These are phyloP conservation scores for Hippophae tibetana DNA, from an alignment of 306 rosid species.

Conservation along the genomic window DNA sequence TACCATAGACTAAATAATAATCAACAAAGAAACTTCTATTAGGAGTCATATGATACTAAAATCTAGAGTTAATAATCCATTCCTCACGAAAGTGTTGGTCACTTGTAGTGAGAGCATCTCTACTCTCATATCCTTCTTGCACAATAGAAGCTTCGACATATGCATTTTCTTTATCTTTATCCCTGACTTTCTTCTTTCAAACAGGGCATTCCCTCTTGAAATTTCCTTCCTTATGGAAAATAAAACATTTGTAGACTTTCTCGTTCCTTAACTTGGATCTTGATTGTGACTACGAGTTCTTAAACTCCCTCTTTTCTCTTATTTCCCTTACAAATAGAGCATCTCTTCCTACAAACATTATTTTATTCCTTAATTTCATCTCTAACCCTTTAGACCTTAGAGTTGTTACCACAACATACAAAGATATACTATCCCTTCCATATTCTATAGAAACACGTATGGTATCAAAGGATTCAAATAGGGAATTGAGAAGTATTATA, in stretches of 20 bases:
- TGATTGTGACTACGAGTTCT: background rate
- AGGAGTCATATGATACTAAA: too few species aligned
- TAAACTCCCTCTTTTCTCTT: background rate
- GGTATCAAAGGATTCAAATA: background rate
- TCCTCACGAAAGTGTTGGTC: too few species aligned
- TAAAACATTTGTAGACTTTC: background rate
- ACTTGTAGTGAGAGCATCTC: too few species aligned
- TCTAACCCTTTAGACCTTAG: background rate
- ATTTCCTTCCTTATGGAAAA: background rate
- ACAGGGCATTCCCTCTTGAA: background rate
- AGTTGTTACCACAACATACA: background rate
- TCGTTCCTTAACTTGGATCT: background rate
- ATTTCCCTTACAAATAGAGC: background rate
- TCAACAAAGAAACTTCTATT: too few species aligned
- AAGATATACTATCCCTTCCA: background rate
- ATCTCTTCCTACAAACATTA: background rate
- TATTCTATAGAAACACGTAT: background rate
- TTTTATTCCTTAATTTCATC: background rate
- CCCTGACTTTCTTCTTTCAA: background rate
- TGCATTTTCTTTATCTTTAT: too few species aligned
- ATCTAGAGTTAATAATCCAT: too few species aligned
- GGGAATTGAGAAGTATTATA: background rate
- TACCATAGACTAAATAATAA: too few species aligned
- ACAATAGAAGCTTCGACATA: too few species aligned
- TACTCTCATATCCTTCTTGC: too few species aligned